Base-by-base conservation (phyloP, 176 grass and related monocot genomes). In the Juncus inflexus region DNA sequence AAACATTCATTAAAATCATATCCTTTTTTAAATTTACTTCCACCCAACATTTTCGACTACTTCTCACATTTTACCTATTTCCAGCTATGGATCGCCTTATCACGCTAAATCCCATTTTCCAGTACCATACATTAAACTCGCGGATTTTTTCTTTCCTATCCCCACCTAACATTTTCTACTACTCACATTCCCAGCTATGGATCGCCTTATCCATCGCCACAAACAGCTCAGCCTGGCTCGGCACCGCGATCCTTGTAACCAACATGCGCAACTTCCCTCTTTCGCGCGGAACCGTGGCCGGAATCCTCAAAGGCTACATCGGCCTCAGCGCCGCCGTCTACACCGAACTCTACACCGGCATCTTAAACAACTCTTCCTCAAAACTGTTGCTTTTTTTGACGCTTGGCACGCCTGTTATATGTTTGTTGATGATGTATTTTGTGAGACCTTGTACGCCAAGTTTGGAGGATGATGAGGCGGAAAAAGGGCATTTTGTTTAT, bases 231-330 rank as follows among this genome's bases (percentile, higher is more conserved):
- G 92, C 92, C 4, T 97, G 92, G 92, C 28, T 97, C 19, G 87
- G 60, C 2, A 97, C 92, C 40, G 85, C 81, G 0, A 87, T 83
- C 63, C 58, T 91, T 1, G 87, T 97, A 7, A 97, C 92, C 63
- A 97, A 91, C 66, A 97, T 97, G 92, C 81, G 87, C 74, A 97
- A 97, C 55, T 97, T 97, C 67, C 92, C 92, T 51, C 74, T 91
- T 36, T 89, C 84, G 45, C 84, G 92, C 65, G 92, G 92, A n/a
- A 68, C 79, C 5, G 92, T 97, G 58, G 87, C 87, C 52, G 92
- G 87, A 53, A 91, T 97, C 59, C 79, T 97, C 10, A 97, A 97
- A 78, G 87, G 92, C 6, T 91, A 97, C 6, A 47, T 68, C 0
- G 87, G 87, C 52, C 78, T 91, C 37, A 91, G 92, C 37, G 92